These are phyloP conservation scores for Clarireedia paspali DNA, from an alignment of 2,329 filamentous ascomycete species.

Conservation along the genomic window DNA sequence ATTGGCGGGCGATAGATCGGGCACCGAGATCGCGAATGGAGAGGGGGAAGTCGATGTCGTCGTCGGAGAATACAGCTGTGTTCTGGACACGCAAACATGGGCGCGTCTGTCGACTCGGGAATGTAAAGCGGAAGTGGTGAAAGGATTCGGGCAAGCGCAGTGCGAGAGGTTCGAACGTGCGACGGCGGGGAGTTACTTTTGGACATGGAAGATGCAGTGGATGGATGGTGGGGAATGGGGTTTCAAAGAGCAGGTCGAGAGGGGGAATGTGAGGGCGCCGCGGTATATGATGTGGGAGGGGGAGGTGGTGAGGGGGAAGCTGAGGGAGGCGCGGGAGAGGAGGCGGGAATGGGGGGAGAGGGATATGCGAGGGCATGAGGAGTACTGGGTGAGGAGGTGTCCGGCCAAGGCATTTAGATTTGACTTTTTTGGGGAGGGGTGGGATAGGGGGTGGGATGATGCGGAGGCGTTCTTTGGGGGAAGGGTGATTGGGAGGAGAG, in stretches of 20 bases:
- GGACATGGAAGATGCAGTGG: constrained; percentile 54
- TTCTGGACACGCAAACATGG: constrained; percentile 46
- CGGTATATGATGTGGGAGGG: constrained; percentile 30
- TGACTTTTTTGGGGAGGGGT: constrained; percentile 46
- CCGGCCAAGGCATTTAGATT: constrained; percentile 43
- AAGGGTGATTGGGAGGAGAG: constrained; percentile 25
- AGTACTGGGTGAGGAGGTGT: constrained; percentile 41
- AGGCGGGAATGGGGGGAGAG: constrained; percentile 30
- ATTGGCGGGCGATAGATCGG: constrained; percentile 33
- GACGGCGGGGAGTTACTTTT: constrained; percentile 47
- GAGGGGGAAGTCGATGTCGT: constrained; percentile 39
- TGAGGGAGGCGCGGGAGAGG: constrained; percentile 34
- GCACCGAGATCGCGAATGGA: constrained; percentile 32
- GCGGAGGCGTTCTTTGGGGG: constrained; percentile 41
- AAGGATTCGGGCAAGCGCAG: constrained; percentile 42
- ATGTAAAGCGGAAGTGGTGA: constrained; percentile 34
- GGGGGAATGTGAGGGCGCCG: constrained; percentile 35
- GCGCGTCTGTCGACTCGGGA: constrained; percentile 19
- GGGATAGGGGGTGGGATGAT: constrained; percentile 48
- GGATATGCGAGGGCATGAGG: constrained; percentile 36
- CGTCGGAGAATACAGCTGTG: constrained; percentile 51
- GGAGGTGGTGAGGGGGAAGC: constrained; percentile 31
- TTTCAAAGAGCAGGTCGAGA: constrained; percentile 44
- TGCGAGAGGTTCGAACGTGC: constrained; percentile 37
- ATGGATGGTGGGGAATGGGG: constrained; percentile 56